Percentiles rank a stretch among this genome's conserved stretches.
Conservation (phyloP, 2,329 filamentous ascomycete species). For the Xylogone sp. region DNA sequence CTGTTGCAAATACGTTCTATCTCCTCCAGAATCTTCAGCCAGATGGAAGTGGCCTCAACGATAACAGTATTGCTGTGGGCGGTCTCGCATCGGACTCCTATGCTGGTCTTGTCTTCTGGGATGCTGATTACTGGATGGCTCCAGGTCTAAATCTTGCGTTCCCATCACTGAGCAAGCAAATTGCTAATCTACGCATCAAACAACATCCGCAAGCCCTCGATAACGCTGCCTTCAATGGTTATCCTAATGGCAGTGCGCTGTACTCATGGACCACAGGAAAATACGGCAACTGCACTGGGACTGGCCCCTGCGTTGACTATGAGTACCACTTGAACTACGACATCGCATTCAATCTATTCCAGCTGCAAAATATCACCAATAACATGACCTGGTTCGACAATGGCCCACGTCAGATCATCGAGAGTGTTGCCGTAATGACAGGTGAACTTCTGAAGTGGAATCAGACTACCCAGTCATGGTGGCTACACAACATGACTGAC, state of each 20-base stretch:
- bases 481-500: constrained; percentile 63
- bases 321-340: constrained; percentile 70
- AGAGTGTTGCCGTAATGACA: constrained; percentile 60
- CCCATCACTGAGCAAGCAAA: constrained; percentile 57
- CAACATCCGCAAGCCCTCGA: constrained; percentile 54
- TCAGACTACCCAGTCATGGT: constrained; percentile 45
- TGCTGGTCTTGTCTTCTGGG: constrained; percentile 47
- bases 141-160: constrained; percentile 62
- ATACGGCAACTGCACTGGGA: constrained; percentile 64
- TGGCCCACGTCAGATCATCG: constrained; percentile 57
- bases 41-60: constrained; percentile 51
- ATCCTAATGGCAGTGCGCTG: constrained; percentile 53
- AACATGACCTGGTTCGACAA: constrained; percentile 30
- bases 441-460: constrained; percentile 58
- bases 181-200: constrained; percentile 60
- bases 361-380: constrained; percentile 28
- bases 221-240: constrained; percentile 59
- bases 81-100: constrained; percentile 66
- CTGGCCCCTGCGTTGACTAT: constrained; percentile 65
- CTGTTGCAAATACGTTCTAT: constrained; percentile 53
- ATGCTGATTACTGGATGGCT: constrained; percentile 34
- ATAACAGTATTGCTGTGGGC: constrained; percentile 64
- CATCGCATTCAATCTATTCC: constrained; percentile 49
- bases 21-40: constrained; percentile 45
- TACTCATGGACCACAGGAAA: constrained; percentile 67